Evolutionary conservation across 345 rosid genomes (phyloP).

Genomic region (Salix exigua): DNA sequence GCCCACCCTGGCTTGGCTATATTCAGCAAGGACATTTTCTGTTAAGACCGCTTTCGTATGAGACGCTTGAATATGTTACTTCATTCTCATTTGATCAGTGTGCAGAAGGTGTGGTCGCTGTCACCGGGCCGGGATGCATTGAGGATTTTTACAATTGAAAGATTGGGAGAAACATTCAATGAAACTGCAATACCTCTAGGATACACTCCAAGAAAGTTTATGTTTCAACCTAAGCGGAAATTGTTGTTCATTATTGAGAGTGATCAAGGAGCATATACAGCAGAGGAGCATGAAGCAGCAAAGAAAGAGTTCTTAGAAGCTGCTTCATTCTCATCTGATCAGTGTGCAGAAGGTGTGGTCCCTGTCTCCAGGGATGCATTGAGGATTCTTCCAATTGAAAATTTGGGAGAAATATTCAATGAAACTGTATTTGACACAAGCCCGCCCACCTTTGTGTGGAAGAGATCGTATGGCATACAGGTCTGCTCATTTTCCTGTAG

Average conservation of each 20-base stretch:
- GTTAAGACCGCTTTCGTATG: too few species aligned
- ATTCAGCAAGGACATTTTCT: too few species aligned
- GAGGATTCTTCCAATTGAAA: constrained; percentile 89
- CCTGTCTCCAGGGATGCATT: constrained; percentile 95
- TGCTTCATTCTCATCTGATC: constrained; percentile 95
- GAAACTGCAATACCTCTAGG: too few species aligned
- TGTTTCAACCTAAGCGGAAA: constrained; percentile 76
- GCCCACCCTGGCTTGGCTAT: too few species aligned
- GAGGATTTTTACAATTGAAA: too few species aligned
- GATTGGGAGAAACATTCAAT: too few species aligned
- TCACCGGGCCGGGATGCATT: too few species aligned
- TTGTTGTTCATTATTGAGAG: constrained; percentile 78
- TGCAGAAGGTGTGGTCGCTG: too few species aligned
- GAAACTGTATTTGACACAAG: constrained; percentile 97
- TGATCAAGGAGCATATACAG: constrained; percentile 78
- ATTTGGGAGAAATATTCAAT: constrained; percentile 92
- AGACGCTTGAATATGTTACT: too few species aligned
- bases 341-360: constrained; percentile 90
- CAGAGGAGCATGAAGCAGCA: constrained; percentile 94
- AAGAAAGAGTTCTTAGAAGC: constrained; percentile 87
- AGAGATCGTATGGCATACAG: constrained; percentile 84
- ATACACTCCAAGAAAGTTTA: too few species aligned
- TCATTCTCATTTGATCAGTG: too few species aligned
- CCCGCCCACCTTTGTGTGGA: constrained; percentile 63
- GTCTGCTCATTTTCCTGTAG: constrained; percentile 89